A percentile compares a stretch with the other conserved stretches of the same genome.
Conservation (phyloP, 73 alveolate species). For the Paramecium sonneborni region DNA sequence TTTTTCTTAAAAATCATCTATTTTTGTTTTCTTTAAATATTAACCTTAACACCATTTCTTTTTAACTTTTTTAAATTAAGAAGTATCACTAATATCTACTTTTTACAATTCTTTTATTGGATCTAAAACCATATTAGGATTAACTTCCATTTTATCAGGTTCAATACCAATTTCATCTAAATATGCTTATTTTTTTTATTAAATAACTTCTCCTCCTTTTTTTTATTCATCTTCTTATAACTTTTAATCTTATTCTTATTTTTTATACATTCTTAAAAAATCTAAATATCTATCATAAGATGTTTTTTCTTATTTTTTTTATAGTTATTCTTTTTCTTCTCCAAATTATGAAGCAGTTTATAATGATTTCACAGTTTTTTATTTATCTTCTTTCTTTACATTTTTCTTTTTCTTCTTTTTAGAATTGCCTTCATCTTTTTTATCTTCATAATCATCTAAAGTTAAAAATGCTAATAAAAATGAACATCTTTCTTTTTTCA, state of each 20-base stretch:
- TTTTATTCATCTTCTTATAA: not conserved
- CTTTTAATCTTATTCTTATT: not conserved
- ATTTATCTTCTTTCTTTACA: not conserved
- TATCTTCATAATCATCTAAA: not conserved
- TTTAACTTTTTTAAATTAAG: slow-evolving; percentile 23
- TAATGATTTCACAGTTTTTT: not conserved
- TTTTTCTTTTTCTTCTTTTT: not conserved
- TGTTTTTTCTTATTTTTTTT: slow-evolving; percentile 27
- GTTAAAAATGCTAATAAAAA: slow-evolving; percentile 17
- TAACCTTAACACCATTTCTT: slow-evolving; percentile 47
- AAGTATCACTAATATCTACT: not conserved
- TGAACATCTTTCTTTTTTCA: not conserved
- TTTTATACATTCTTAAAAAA: not conserved
- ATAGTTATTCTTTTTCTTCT: not conserved
- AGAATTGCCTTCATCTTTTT: not conserved
- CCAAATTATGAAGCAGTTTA: not conserved
- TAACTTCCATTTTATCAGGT: not conserved
- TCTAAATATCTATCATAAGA: not conserved
- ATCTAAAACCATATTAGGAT: not conserved
- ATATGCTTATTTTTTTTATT: not conserved
- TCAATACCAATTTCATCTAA: not conserved
- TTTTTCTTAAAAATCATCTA: not conserved
- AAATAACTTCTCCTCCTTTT: not conserved
- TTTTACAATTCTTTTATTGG: not conserved
- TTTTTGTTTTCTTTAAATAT: slow-evolving; percentile 9